Percentiles rank a stretch among this genome's conserved stretches.
Evolutionary conservation across 148 eudicot genomes (phyloP).

Genomic region (Rhododendron henanense): DNA sequence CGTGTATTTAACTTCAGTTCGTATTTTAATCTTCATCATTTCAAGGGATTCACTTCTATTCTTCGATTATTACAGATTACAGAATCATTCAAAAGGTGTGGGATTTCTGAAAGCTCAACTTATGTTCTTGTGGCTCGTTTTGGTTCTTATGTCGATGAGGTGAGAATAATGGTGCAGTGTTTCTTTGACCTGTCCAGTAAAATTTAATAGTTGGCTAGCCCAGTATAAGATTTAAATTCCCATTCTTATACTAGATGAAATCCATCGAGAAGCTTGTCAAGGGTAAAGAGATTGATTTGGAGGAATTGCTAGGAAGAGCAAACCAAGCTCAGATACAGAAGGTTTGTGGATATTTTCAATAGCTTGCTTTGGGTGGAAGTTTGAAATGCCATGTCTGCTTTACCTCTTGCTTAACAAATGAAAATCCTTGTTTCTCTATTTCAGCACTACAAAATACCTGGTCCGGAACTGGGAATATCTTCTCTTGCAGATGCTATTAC

Average conservation of each 20-base stretch:
- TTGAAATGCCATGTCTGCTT: not conserved
- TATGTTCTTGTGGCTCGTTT: constrained; percentile 87
- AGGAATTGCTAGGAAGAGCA: constrained; percentile 66
- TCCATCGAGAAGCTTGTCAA: constrained; percentile 43
- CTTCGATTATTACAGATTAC: constrained; percentile 51
- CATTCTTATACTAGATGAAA: constrained; percentile 29
- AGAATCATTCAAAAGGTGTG: constrained; percentile 90
- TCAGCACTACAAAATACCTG: constrained; percentile 83
- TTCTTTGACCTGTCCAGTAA: not conserved
- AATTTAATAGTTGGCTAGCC: not conserved
- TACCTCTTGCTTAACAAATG: not conserved
- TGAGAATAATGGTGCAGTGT: constrained; percentile 16
- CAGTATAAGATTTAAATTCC: not conserved
- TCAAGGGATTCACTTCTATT: not conserved
- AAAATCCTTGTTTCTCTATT: not conserved
- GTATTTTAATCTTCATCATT: not conserved
- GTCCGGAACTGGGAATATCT: constrained; percentile 59
- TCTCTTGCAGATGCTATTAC: constrained; percentile 77
- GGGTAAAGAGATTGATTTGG: constrained; percentile 74
- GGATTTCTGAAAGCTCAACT: constrained; percentile 73
- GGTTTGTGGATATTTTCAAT: constrained; percentile 36
- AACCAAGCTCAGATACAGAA: constrained; percentile 69
- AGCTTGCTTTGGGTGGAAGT: not conserved
- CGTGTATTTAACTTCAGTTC: not conserved
- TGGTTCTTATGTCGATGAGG: constrained; percentile 71